Base-by-base conservation (phyloP, 805 yeast genomes). In the Isabelozyma pseudorhagii region DNA sequence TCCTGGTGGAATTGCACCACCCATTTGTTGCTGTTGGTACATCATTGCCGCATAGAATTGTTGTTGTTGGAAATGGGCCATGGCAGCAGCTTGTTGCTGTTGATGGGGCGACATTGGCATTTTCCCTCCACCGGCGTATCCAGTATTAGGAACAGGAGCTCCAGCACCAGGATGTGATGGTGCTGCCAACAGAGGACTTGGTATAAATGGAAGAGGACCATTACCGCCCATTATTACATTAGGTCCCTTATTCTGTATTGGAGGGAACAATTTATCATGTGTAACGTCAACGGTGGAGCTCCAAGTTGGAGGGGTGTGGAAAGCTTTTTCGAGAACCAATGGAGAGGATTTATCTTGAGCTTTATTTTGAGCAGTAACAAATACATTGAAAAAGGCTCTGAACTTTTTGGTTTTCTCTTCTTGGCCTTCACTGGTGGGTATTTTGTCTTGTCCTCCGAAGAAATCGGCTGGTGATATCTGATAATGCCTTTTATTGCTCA, bases 241-340 rank as follows among this genome's bases (percentile, higher is more conserved):
- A 8, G 59, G 53, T 18, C 50, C 50, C 28, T 48, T 50, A 41
- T 53, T 54, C 10, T 40, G 63, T 46, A 64, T 56, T 48, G 73
- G 73, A 2, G 84, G 79, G 66, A 83, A 82, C 39, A 80, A 63
- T 14, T 71, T 66, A 48, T 74, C 78, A 65, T 82, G 81, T 1
- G 85, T 74, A 50, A 79, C 83, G 42, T 81, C 87, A 21, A 78
- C 66, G 2, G 83, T 81, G 44, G 78, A 69, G 18, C 76, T 74
- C 96, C 96, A 88, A 0, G 92, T 85, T 46, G 96, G 96, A 8
- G 89, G 84, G 0, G 93, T 85, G 40, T 75, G 74, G 63, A 79
- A 89, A 6, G 94, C 83, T 57, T 74, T 81, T 55, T 84, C 91
- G 52, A 84, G 72, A 4, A 57, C 54, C 7, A 66, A 56, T 11